Evolutionary conservation across 164 flowering plant genomes (phyloP), one percentile per base, ranked within the genome.

Genomic region (Brasenia schreberi): DNA sequence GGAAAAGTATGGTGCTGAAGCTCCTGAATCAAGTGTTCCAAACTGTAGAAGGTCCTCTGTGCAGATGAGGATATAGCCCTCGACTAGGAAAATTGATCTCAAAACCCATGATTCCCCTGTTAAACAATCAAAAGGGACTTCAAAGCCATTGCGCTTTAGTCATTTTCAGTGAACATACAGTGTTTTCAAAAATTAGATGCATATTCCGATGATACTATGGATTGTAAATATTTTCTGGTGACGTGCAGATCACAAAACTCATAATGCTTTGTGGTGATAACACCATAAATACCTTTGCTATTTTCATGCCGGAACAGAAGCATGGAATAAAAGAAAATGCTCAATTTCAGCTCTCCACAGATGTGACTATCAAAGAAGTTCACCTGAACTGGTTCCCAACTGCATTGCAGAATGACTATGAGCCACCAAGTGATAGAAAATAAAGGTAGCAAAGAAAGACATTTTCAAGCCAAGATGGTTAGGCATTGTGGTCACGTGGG

Each of bases 321-420:
- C 89, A 90, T 79, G 5, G 83, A 79, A 65, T 85, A 90, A 49
- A 82, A 86, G 67, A 75, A 79, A 63, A 90, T 82, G 84, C 79
- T 77, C 64, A 76, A 59, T 63, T 78, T 82, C 66, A 69, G 74
- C 71, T 88, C 86, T 64, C 84, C 81, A 71, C 78, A 80, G 19
- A 90, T 73, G 65, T 79, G 75, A 65, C 74, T 74, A 64, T 76
- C 83, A 72, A 90, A 83, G 59, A 79, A 76, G 52, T 78, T 79
- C 43, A 85, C 77, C 74, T 90, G 96, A 74, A 78, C 79, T 73
- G 77, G 85, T 84, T 90, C 96, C 84, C 84, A 80, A 79, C 96
- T 90, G 96, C 84, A 76, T 81, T 78, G 70, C 70, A 72, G 77
- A 76, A 72, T 72, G 12, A 45, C 53, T 45, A 44, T 0, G 53